Base-by-base conservation (phyloP, 2,329 filamentous ascomycete genomes). In the Verticillium klebahnii region DNA sequence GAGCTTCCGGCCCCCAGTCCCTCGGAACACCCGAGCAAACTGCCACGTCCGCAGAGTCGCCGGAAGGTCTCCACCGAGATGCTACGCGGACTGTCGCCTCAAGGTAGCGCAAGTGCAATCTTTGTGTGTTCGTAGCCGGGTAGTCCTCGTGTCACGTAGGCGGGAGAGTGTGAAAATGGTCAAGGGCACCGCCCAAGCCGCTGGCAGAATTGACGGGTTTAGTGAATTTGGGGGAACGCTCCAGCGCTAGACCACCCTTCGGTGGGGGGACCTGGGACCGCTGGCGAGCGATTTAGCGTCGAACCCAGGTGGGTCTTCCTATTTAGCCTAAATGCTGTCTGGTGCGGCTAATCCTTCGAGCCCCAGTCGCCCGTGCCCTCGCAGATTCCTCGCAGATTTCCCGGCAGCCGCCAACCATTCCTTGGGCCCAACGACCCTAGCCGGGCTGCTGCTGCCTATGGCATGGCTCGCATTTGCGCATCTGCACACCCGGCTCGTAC, bases 261-360 rank as follows among this genome's bases (percentile, higher is more conserved):
- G 23, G 45, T 52, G 45, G 45, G 45, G 45, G 45, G 45, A 1
- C 29, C 29, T 6, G 29, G 29, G 29, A 29, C 29, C 29, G 39
- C 45, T 19, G 19, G 45, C 45, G 45, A 52, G 45, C 19, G 45
- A 25, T 23, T 52, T 52, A 52, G 45, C 45, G 45, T 52, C 19
- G 8, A 52, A 5, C 23, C n/a, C 3, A 4, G 9, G 19, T 52
- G 45, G 45, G 19, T 9, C 45, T 60, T 60, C 31, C 19, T 36
- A 62, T 65, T 65, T 62, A 65, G 62, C 63, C 63, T 65, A 57
- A 65, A 64, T 55, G 14, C 57, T 39, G 34, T 62, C 31, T 39
- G 55, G 50, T 31, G 62, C 60, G 63, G 63, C 60, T 65, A 64
- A 65, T 65, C 58, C 45, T 8, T 5, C 23, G 8, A n/a, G 45